Conservation (phyloP, 441 rosid species). For the Theobroma grandiflorum region DNA sequence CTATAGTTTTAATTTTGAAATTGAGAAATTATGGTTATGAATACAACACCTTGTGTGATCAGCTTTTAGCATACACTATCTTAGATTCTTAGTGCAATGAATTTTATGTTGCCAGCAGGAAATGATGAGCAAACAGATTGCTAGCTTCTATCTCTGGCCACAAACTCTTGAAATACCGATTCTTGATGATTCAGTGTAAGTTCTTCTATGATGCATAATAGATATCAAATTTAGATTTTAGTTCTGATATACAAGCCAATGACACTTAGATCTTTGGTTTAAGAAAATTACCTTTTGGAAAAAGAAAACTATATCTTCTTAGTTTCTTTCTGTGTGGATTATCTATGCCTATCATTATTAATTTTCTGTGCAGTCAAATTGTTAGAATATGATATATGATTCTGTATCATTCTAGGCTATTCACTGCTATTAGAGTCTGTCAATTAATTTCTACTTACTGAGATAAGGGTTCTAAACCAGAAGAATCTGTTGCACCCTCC, state of each 20-base stretch:
- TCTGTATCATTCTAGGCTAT: not conserved
- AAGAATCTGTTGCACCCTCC: not conserved
- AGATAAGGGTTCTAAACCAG: not conserved
- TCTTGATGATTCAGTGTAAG: constrained; percentile 81
- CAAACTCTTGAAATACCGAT: constrained; percentile 70
- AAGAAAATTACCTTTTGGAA: too few species aligned
- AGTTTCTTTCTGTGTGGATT: too few species aligned
- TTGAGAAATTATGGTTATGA: not conserved
- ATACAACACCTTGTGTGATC: not conserved
- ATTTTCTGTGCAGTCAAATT: not conserved
- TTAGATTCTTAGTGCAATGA: not conserved
- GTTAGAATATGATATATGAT: not conserved
- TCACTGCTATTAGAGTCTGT: not conserved
- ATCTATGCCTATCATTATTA: not conserved
- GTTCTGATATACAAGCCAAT: not conserved
- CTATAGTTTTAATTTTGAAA: not conserved
- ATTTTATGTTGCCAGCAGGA: constrained; percentile 48
- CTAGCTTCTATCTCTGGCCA: constrained; percentile 85
- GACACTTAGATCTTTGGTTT: too few species aligned
- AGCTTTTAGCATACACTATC: not conserved
- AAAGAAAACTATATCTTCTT: too few species aligned
- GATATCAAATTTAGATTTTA: not conserved
- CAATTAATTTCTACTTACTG: not conserved
- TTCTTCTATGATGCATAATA: not conserved
- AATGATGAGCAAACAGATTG: constrained; percentile 67